These are phyloP conservation scores for Diaporthe humulicola DNA, from an alignment of 2,329 filamentous ascomycete genomes.

Conservation along the genomic window DNA sequence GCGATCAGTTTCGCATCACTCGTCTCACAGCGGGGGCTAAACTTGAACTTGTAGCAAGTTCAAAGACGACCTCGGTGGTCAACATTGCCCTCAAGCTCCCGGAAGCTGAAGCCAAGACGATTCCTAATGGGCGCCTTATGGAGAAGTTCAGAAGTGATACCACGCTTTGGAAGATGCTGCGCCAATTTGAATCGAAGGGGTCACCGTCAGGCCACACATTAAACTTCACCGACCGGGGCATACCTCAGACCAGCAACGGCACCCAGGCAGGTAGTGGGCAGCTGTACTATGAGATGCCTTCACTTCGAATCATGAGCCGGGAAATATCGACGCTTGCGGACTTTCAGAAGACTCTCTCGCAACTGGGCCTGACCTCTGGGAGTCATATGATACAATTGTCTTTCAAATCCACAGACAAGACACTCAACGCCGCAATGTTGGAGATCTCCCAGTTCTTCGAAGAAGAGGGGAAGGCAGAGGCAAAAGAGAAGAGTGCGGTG, in stretches of 20 bases:
- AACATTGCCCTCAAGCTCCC: constrained; percentile 91
- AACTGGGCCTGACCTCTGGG: constrained; percentile 89
- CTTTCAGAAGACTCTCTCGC: constrained; percentile 88
- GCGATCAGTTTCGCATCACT: constrained; percentile 84
- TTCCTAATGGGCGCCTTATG: constrained; percentile 76
- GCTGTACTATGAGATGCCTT: constrained; percentile 89
- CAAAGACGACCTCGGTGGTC: constrained; percentile 86
- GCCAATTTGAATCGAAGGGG: constrained; percentile 87
- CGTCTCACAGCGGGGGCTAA: constrained; percentile 89
- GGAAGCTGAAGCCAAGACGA: constrained; percentile 73
- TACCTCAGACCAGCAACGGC: constrained; percentile 72
- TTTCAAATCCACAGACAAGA: constrained; percentile 82
- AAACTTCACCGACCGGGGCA: constrained; percentile 87
- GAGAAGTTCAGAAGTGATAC: constrained; percentile 92
- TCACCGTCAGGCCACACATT: constrained; percentile 71
- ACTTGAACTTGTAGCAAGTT: constrained; percentile 89
- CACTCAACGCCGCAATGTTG: constrained; percentile 86
- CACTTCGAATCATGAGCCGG: constrained; percentile 85
- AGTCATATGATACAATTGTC: constrained; percentile 82
- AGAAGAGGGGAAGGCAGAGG: constrained; percentile 54
- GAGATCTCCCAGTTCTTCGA: constrained; percentile 84
- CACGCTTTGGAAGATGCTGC: constrained; percentile 88
- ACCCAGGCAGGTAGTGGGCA: constrained; percentile 75
- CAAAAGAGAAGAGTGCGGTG: constrained; percentile 37
- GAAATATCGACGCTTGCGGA: constrained; percentile 83